Evolutionary conservation across 345 rosid species (phyloP).

Genomic region (Lumnitzera racemosa): DNA sequence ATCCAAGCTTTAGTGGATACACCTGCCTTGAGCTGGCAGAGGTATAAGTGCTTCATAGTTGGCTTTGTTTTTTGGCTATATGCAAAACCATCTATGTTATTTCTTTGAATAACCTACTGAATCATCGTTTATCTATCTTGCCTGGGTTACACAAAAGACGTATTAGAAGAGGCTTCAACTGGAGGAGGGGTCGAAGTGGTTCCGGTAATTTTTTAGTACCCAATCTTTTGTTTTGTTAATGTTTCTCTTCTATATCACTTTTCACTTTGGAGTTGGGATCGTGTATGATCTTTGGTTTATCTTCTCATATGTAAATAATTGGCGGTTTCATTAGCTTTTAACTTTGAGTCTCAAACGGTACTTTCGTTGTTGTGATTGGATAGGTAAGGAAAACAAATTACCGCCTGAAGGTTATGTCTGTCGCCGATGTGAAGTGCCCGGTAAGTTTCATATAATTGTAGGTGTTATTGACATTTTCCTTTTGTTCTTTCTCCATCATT

Average conservation of each 20-base stretch:
- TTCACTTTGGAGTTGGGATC: no score
- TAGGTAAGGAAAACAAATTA: slow-evolving; percentile 87
- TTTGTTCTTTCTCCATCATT: no score
- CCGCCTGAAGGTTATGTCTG: slow-evolving; percentile 96
- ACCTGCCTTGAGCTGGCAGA: slow-evolving; percentile 96
- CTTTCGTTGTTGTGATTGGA: slow-evolving; percentile 19
- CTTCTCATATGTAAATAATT: background rate
- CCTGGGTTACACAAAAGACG: slow-evolving; percentile 82
- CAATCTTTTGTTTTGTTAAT: slow-evolving; percentile 1
- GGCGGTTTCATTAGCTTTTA: background rate
- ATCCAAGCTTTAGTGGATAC: slow-evolving; percentile 86
- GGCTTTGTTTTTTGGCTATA: background rate
- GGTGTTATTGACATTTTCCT: background rate
- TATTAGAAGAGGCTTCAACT: slow-evolving; percentile 76
- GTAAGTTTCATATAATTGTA: slow-evolving; percentile 27
- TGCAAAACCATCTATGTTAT: slow-evolving; percentile 1
- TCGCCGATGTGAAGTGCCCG: slow-evolving; percentile 89
- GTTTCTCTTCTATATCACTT: no score
- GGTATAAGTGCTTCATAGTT: slow-evolving; percentile 48
- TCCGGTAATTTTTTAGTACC: slow-evolving; percentile 47
- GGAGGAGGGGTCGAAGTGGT: slow-evolving; percentile 92
- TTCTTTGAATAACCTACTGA: background rate
- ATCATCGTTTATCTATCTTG: slow-evolving; percentile 7
- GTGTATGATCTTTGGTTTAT: no score
- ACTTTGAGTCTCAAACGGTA: slow-evolving; percentile 1